A percentile compares a stretch with the other conserved stretches of the same genome.
These are phyloP conservation scores for Pezicula radicicola DNA, from an alignment of 2,329 filamentous ascomycete genomes.

Conservation along the genomic window DNA sequence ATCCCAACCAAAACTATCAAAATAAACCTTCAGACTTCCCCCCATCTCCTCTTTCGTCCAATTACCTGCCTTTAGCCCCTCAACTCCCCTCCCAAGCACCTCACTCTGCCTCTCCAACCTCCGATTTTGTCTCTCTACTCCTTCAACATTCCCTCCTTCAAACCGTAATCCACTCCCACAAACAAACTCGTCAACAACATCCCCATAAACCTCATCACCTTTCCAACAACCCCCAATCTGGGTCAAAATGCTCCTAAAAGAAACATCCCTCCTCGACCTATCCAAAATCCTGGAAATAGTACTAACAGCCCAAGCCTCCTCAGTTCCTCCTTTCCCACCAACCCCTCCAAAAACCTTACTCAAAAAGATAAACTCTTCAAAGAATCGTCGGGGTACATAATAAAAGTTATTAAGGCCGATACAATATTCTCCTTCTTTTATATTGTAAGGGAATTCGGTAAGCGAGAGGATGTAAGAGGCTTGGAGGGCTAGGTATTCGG, in stretches of 20 bases:
- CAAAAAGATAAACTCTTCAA: conserved; percentile 27
- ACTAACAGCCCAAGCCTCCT: conserved; percentile 29
- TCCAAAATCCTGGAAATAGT: conserved; percentile 30
- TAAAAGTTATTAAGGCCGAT: conserved; percentile 31
- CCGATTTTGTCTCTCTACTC: too few species aligned
- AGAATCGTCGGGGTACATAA: conserved; percentile 30
- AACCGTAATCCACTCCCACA: too few species aligned
- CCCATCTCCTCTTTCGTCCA: conserved; percentile 15
- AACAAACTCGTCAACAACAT: too few species aligned
- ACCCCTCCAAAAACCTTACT: conserved; percentile 17
- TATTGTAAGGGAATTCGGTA: conserved; percentile 19
- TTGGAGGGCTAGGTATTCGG: conserved; percentile 4
- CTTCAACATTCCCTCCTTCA: too few species aligned
- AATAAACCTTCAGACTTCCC: conserved; percentile 14
- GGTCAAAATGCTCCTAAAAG: too few species aligned
- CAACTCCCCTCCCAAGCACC: conserved; percentile 12
- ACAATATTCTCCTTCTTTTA: conserved; percentile 23
- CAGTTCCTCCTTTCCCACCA: conserved; percentile 6
- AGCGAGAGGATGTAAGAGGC: conserved; percentile 13
- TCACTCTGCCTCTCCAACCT: background rate
- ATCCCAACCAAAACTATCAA: background rate
- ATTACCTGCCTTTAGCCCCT: conserved; percentile 4
- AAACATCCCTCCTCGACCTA: conserved; percentile 10
- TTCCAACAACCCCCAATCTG: too few species aligned
- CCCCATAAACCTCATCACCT: too few species aligned